phyloP scores from a whole-genome alignment of 1,139 yeast genomes.

The Geotrichum aggregatum region DNA sequence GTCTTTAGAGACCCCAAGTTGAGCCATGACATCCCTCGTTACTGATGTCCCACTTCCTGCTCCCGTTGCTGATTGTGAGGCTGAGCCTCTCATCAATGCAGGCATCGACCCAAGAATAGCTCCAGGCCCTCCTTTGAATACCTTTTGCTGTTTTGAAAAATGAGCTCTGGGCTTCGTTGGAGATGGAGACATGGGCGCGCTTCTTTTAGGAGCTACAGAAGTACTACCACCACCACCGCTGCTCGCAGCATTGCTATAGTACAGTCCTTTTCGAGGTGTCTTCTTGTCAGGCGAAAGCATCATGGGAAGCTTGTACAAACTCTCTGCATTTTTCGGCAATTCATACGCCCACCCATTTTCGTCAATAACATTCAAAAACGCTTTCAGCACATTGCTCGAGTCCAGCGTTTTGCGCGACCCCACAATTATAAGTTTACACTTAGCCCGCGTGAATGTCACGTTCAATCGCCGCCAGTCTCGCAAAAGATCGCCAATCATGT shows the following conservation, averaged over 20 bases:
- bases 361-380: slow-evolving; percentile 59
- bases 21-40: slow-evolving; percentile 3
- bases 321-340: slow-evolving; percentile 47
- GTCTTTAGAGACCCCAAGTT: neutral
- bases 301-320: slow-evolving; percentile 34
- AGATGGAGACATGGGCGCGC: neutral
- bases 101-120: too few species aligned
- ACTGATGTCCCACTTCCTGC: too few species aligned
- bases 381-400: slow-evolving; percentile 52
- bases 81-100: too few species aligned
- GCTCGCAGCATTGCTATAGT: neutral
- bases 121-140: too few species aligned
- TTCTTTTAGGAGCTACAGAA: neutral
- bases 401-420: slow-evolving; percentile 69
- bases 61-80: too few species aligned
- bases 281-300: neutral
- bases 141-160: neutral
- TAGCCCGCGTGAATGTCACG: slow-evolving; percentile 91
- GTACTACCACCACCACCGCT: too few species aligned
- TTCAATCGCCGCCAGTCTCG: slow-evolving; percentile 89
- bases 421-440: slow-evolving; percentile 70
- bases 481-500: slow-evolving; percentile 69
- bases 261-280: neutral
- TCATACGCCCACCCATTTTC: slow-evolving; percentile 61
- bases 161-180: neutral